A percentile compares a stretch with the other conserved stretches of the same genome.
These are phyloP conservation scores for Oehlia diaphana DNA, from an alignment of 192 early-diverging fungal genomes.

Conservation along the genomic window DNA sequence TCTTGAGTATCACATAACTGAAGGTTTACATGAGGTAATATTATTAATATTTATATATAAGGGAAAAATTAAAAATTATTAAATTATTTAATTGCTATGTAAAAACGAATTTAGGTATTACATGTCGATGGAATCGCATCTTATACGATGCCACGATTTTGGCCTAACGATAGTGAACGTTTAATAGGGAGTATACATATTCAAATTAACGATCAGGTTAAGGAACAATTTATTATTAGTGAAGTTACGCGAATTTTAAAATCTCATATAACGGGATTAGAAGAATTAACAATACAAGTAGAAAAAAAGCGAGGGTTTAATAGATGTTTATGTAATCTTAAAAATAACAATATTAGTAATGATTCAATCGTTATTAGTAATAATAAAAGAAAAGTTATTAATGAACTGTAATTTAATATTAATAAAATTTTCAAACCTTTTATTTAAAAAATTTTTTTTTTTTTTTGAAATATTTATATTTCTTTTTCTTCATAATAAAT, in stretches of 20 bases:
- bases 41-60: neutral
- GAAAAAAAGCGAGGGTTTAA: constrained; percentile 43
- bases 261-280: constrained; percentile 49
- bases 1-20: constrained; percentile 42
- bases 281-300: constrained; percentile 53
- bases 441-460: no score
- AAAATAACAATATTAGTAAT: neutral
- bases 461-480: no score
- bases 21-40: constrained; percentile 48
- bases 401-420: neutral
- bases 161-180: constrained; percentile 56
- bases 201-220: constrained; percentile 32
- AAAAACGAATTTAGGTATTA: neutral
- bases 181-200: constrained; percentile 57
- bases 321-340: constrained; percentile 41
- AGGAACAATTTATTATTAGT: constrained; percentile 29
- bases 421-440: no score
- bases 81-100: neutral
- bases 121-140: constrained; percentile 42
- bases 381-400: neutral
- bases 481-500: no score
- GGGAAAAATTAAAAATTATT: neutral
- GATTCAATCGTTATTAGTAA: neutral
- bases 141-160: constrained; percentile 51
- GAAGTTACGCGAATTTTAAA: constrained; percentile 37